These are phyloP conservation scores for Xylariales sp. DNA, from an alignment of 2,329 filamentous ascomycete genomes.

Conservation along the genomic window DNA sequence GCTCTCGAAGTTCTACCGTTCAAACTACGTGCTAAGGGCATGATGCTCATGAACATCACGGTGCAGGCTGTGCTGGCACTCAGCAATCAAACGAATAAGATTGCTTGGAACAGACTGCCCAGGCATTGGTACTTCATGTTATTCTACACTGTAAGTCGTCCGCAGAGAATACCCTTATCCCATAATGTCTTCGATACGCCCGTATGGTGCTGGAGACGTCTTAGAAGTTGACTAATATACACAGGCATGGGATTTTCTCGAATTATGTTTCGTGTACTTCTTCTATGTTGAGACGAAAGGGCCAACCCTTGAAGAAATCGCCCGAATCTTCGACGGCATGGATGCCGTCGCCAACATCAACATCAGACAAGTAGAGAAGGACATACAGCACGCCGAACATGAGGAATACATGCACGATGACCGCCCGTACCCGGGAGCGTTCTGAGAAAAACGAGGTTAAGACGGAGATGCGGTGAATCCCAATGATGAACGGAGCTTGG, in stretches of 20 bases:
- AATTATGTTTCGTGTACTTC: slow-evolving; percentile 72
- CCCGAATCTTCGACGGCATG: slow-evolving; percentile 76
- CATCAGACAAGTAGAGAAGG: slow-evolving; percentile 66
- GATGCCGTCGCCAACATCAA: slow-evolving; percentile 67
- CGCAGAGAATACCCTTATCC: background rate
- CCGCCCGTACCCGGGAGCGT: slow-evolving; percentile 36
- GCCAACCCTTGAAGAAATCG: slow-evolving; percentile 76
- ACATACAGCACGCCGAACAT: slow-evolving; percentile 55
- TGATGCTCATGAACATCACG: slow-evolving; percentile 74
- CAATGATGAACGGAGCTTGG: background rate
- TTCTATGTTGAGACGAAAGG: slow-evolving; percentile 78
- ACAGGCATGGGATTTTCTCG: slow-evolving; percentile 67
- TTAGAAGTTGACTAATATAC: slow-evolving; percentile 27
- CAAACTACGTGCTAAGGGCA: slow-evolving; percentile 67
- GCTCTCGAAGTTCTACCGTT: slow-evolving; percentile 70
- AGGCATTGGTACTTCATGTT: slow-evolving; percentile 74
- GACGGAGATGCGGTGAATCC: background rate
- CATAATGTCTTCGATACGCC: background rate
- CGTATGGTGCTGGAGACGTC: background rate
- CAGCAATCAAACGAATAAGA: slow-evolving; percentile 71
- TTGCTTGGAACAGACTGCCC: slow-evolving; percentile 70
- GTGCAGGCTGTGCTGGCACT: slow-evolving; percentile 71
- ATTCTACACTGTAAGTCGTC: slow-evolving; percentile 66
- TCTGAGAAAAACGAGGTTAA: slow-evolving; percentile 8
- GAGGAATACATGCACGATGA: slow-evolving; percentile 35